Percentiles rank a stretch among this genome's conserved stretches.
These are phyloP conservation scores for Cryptococcus sp. DNA, from an alignment of 1,284 basidiomycete species.

Conservation along the genomic window DNA sequence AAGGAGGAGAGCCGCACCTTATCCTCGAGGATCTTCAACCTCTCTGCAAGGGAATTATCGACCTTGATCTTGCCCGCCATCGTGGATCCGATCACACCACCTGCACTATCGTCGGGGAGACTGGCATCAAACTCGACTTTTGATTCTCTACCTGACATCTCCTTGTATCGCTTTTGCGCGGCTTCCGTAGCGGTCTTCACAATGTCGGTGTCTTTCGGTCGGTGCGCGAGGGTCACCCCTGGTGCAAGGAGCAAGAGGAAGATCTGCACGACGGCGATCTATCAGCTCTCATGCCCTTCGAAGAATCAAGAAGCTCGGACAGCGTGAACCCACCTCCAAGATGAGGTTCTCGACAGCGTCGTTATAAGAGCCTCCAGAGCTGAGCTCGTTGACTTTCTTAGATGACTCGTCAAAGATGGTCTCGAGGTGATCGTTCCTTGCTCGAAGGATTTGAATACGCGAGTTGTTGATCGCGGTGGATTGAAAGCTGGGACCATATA, in stretches of 20 bases:
- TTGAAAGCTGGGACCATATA: conserved; percentile 68
- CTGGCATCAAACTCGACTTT: conserved; percentile 65
- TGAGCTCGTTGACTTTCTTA: conserved; percentile 64
- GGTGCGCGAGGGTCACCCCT: conserved; percentile 54
- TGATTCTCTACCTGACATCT: conserved; percentile 67
- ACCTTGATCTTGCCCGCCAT: conserved; percentile 76
- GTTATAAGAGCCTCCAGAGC: conserved; percentile 70
- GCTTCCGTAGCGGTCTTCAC: conserved; percentile 40
- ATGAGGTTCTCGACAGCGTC: conserved; percentile 79
- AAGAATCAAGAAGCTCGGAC: no score
- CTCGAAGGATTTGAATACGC: conserved; percentile 84
- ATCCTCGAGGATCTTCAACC: conserved; percentile 81
- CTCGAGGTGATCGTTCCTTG: conserved; percentile 89
- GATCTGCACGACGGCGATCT: conserved; percentile 47
- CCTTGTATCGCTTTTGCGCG: conserved; percentile 46
- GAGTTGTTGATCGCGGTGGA: conserved; percentile 97
- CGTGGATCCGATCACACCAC: conserved; percentile 75
- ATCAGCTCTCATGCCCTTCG: background rate
- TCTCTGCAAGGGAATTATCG: conserved; percentile 88
- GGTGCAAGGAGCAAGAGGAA: conserved; percentile 69
- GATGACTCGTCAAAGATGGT: conserved; percentile 81
- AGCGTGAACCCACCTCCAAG: conserved; percentile 64
- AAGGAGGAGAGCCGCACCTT: conserved; percentile 59
- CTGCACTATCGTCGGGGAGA: conserved; percentile 75
- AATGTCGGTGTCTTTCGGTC: conserved; percentile 44